phyloP scores from a whole-genome alignment of 2,329 filamentous ascomycete species.

The Periglandula ipomoeae region DNA sequence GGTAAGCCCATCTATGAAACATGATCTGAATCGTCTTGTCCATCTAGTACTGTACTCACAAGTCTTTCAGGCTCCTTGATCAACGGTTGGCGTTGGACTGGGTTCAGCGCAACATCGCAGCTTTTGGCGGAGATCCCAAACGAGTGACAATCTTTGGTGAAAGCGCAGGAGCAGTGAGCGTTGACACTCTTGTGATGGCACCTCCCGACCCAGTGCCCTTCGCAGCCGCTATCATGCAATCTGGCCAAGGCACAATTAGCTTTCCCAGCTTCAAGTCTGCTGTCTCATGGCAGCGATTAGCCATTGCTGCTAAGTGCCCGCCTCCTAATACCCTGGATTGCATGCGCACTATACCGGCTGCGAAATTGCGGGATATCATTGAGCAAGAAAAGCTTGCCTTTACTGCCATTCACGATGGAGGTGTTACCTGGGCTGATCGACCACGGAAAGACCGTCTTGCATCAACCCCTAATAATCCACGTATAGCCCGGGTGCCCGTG shows the following conservation, averaged over 20 bases:
- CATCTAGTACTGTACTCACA: too few species aligned
- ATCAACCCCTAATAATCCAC: slow-evolving; percentile 1
- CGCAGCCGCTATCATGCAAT: slow-evolving; percentile 19
- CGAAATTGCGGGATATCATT: slow-evolving; percentile 10
- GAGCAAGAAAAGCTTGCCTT: slow-evolving; percentile 14
- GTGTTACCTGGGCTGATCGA: slow-evolving; percentile 13
- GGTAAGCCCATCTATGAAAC: too few species aligned
- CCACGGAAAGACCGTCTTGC: slow-evolving; percentile 9
- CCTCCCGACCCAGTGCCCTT: slow-evolving; percentile 21
- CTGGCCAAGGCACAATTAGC: slow-evolving; percentile 12
- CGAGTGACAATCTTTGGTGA: slow-evolving; percentile 39
- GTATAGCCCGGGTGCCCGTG: slow-evolving; percentile 16
- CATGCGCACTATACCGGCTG: slow-evolving; percentile 14
- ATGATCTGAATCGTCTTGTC: too few species aligned
- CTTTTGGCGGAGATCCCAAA: slow-evolving; percentile 55
- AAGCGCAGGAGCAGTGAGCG: not conserved
- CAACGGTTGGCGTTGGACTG: slow-evolving; percentile 51
- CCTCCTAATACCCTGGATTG: slow-evolving; percentile 14
- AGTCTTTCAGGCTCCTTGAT: slow-evolving; percentile 51
- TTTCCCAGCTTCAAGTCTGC: too few species aligned
- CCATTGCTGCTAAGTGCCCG: too few species aligned
- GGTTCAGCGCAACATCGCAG: slow-evolving; percentile 52
- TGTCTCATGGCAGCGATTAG: too few species aligned
- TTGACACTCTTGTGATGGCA: not conserved
- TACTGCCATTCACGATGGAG: slow-evolving; percentile 13